Evolutionary conservation across 2,329 filamentous ascomycete genomes (phyloP).

Genomic region (Nakataea oryzae): DNA sequence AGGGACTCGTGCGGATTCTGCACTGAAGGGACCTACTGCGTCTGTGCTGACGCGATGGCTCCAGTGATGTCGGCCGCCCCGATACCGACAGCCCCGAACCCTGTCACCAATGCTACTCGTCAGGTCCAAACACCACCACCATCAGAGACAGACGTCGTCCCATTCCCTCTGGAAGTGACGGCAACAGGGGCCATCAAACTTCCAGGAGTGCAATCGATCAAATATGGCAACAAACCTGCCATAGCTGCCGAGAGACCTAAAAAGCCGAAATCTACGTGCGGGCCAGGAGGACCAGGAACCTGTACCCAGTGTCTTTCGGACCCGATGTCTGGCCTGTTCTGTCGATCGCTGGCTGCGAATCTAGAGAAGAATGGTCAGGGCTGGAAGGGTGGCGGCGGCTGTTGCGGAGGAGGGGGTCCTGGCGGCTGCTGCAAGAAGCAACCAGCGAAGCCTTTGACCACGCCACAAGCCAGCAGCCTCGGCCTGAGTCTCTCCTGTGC

Average conservation of each 20-base stretch:
- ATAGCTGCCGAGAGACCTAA: slow-evolving; percentile 6
- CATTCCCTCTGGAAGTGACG: slow-evolving; percentile 47
- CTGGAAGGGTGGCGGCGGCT: slow-evolving; percentile 21
- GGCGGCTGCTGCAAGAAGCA: slow-evolving; percentile 53
- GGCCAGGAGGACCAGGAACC: slow-evolving; percentile 63
- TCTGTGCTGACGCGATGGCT: slow-evolving; percentile 54
- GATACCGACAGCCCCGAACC: slow-evolving; percentile 24
- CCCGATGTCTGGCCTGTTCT: slow-evolving; percentile 73
- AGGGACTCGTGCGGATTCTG: slow-evolving; percentile 75
- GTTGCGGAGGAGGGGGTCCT: slow-evolving; percentile 53
- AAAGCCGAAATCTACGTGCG: slow-evolving; percentile 28
- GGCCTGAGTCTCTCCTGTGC: slow-evolving; percentile 60
- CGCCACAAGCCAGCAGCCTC: slow-evolving; percentile 16
- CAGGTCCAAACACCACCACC: slow-evolving; percentile 48
- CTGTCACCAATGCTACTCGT: slow-evolving; percentile 24
- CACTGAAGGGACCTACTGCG: slow-evolving; percentile 70
- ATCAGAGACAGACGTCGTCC: slow-evolving; percentile 49
- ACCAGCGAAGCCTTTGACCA: not conserved
- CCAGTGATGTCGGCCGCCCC: slow-evolving; percentile 23
- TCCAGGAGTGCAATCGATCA: slow-evolving; percentile 28
- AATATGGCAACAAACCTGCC: slow-evolving; percentile 16
- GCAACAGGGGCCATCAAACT: slow-evolving; percentile 52
- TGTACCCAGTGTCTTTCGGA: slow-evolving; percentile 71
- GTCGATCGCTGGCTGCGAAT: slow-evolving; percentile 66
- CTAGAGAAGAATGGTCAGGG: slow-evolving; percentile 25